Evolutionary conservation across 2,329 filamentous ascomycete species (phyloP).

Genomic region (Ilyonectria robusta): DNA sequence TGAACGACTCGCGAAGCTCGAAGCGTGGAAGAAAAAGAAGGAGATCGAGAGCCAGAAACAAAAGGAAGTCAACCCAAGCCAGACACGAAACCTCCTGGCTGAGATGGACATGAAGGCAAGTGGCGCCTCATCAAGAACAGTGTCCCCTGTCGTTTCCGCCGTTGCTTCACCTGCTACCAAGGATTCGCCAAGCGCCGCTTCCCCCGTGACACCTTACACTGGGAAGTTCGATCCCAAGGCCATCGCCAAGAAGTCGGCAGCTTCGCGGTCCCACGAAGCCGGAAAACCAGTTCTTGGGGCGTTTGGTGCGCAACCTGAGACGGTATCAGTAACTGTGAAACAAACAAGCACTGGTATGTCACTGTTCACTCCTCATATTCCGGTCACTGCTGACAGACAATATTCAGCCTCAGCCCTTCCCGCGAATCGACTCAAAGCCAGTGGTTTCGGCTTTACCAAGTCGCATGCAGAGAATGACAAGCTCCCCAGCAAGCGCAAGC

Average conservation of each 20-base stretch:
- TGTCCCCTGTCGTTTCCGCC: constrained; percentile 67
- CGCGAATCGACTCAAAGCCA: constrained; percentile 81
- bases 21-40: constrained; percentile 94
- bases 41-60: constrained; percentile 82
- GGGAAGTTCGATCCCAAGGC: constrained; percentile 91
- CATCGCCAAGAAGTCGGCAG: constrained; percentile 83
- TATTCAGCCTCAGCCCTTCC: constrained; percentile 67
- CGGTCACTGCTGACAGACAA: constrained; percentile 43
- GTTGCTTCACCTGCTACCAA: constrained; percentile 64
- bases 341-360: constrained; percentile 55
- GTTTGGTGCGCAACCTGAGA: constrained; percentile 58
- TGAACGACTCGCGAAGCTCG: constrained; percentile 84
- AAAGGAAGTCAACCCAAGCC: constrained; percentile 75
- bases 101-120: constrained; percentile 81
- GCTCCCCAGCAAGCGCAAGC: constrained; percentile 77
- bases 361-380: not conserved
- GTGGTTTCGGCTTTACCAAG: constrained; percentile 87
- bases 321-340: constrained; percentile 50
- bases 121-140: constrained; percentile 58
- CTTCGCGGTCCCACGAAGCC: constrained; percentile 68
- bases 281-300: constrained; percentile 65
- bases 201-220: constrained; percentile 73
- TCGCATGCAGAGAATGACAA: constrained; percentile 76
- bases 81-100: constrained; percentile 76
- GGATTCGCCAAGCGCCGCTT: constrained; percentile 59